phyloP scores from a whole-genome alignment of 257 asterid species.

The Nicotiana undulata region DNA sequence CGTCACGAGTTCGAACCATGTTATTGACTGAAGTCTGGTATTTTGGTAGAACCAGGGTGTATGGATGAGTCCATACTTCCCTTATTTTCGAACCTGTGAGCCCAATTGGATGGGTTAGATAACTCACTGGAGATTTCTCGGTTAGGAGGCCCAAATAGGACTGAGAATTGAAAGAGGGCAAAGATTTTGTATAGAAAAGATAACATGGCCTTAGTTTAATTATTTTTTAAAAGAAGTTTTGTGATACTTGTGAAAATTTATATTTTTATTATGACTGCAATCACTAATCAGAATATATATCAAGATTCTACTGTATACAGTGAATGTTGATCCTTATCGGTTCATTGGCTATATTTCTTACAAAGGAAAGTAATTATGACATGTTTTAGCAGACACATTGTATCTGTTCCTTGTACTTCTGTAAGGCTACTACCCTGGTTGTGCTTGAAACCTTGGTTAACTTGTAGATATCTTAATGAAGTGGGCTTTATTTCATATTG shows the following conservation, averaged over 20 bases:
- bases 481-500: background rate
- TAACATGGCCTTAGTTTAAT: background rate
- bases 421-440: background rate
- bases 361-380: background rate
- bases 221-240: background rate
- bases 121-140: background rate
- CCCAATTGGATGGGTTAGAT: background rate
- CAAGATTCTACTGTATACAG: background rate
- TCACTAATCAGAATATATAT: background rate
- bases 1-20: background rate
- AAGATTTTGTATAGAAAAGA: background rate
- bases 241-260: background rate
- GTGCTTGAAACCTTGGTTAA: background rate
- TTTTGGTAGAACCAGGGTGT: background rate
- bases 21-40: background rate
- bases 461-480: background rate
- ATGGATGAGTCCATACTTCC: background rate
- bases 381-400: background rate
- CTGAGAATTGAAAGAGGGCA: background rate
- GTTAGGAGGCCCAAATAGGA: background rate
- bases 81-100: background rate
- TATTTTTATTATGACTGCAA: background rate
- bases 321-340: background rate
- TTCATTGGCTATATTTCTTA: background rate
- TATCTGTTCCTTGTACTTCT: background rate